These are phyloP conservation scores for Penicillium glabrum DNA, from an alignment of 2,329 filamentous ascomycete genomes.

Conservation along the genomic window DNA sequence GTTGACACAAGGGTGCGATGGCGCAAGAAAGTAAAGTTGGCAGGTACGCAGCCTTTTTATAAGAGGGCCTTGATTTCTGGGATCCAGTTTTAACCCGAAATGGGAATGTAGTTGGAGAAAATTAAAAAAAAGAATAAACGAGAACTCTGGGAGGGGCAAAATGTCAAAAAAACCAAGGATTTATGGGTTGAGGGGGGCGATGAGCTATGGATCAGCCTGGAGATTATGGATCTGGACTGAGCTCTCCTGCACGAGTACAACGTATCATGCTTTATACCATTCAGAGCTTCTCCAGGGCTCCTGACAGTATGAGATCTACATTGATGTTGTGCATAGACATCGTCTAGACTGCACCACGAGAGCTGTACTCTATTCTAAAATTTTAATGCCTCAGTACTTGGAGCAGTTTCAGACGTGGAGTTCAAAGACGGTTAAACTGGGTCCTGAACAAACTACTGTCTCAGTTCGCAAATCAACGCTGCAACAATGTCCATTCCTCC, in stretches of 20 bases:
- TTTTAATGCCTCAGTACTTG: neutral
- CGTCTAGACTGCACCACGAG: no score
- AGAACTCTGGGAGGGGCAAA: neutral
- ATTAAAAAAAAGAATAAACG: neutral
- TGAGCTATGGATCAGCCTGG: neutral
- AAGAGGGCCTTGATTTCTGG: slow-evolving; percentile 1
- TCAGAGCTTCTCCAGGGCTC: no score
- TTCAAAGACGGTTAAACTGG: neutral
- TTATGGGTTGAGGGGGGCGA: neutral
- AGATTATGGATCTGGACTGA: neutral
- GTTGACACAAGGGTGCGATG: slow-evolving; percentile 15
- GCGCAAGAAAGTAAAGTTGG: slow-evolving; percentile 17
- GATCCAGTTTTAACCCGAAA: neutral
- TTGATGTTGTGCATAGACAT: no score
- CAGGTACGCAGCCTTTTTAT: slow-evolving; percentile 13
- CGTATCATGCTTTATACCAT: no score
- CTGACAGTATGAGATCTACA: no score
- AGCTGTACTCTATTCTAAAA: neutral
- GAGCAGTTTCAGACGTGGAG: neutral
- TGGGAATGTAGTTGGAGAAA: neutral
- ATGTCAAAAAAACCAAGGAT: neutral
- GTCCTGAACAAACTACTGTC: neutral
- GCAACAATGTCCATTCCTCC: slow-evolving; percentile 7
- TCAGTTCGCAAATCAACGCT: slow-evolving; percentile 8
- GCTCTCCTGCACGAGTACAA: no score